Conservation (phyloP, 1,284 basidiomycete genomes). For the Cutaneotrichosporon cutaneum region DNA sequence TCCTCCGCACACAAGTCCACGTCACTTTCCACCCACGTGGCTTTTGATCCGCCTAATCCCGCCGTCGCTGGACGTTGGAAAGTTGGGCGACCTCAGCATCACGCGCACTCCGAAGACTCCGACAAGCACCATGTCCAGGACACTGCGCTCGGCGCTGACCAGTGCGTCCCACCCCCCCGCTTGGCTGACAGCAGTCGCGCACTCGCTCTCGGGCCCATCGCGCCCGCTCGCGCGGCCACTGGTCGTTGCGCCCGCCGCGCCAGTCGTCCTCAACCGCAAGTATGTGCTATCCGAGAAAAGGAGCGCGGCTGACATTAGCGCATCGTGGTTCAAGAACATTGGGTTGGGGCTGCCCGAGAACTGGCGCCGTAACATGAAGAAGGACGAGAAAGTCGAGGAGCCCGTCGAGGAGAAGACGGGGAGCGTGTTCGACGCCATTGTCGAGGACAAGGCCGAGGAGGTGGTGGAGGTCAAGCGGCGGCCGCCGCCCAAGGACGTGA, state of each 20-base stretch:
- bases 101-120: slow-evolving; percentile 5
- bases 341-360: slow-evolving; percentile 10
- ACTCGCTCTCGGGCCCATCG: slow-evolving; percentile 21
- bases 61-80: neutral
- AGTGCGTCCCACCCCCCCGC: slow-evolving; percentile 2
- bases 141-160: slow-evolving; percentile 24
- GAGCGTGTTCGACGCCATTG: neutral
- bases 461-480: slow-evolving; percentile 1
- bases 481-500: neutral
- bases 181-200: slow-evolving; percentile 19
- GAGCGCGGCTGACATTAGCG: neutral
- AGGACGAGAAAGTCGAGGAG: slow-evolving; percentile 13
- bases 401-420: slow-evolving; percentile 1
- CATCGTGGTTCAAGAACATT: slow-evolving; percentile 11
- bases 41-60: neutral
- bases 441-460: neutral
- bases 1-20: neutral
- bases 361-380: slow-evolving; percentile 21
- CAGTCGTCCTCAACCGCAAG: neutral
- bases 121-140: slow-evolving; percentile 24
- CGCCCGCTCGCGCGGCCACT: slow-evolving; percentile 16
- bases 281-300: too few species aligned
- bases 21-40: slow-evolving; percentile 2
- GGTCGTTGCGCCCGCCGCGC: neutral
- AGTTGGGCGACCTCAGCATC: slow-evolving; percentile 10